Base-by-base conservation (phyloP, 768 basidiomycete genomes). In the Pholiota microspora region DNA sequence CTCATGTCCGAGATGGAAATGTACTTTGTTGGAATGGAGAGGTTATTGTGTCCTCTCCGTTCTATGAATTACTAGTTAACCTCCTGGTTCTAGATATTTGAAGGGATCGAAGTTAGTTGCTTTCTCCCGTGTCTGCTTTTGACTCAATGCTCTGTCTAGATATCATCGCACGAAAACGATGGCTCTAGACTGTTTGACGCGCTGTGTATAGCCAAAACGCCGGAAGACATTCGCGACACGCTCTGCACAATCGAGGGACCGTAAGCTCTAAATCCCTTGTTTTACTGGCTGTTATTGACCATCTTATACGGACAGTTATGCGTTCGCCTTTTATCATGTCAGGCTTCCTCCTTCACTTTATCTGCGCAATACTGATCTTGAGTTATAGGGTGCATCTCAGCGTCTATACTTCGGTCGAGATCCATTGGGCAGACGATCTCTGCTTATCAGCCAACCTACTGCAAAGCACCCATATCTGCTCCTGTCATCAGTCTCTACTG, bases 1-100 rank as follows among this genome's bases (percentile, higher is more conserved):
- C 93, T 24, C 90, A 93, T 64, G 62, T 70, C 12, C 59, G 69
- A 29, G 74, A 73, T 12, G 83, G 79, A 6, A 77, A 86, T 63
- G 64, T 90, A 2, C 69, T 94, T 24, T 92, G 90, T 63, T 94
- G 89, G 88, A 93, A 92, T 63, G 92, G 93, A 56, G 89, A 94
- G 75, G 90, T 86, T 53, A 28, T 54, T 59, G 24, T 18, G n/a
- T 23, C 47, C 9, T 54, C 53, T n/a, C 25, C 34, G 42, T 36
- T 10, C 12, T 48, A 10, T 29, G 5, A 29, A 29, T 28, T 36
- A 40, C 21, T 46, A 29, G 35, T 35, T 27, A n/a, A 38, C 15
- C 9, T 27, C 10, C 51, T 18, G 31, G 21, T 21, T 42, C 12
- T 38, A 79, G 78, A 76, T 94, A 24, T 94, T 95, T 59, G 85